phyloP scores from a whole-genome alignment of 2,329 filamentous ascomycete species.

The Ceratocystis cubensis region DNA sequence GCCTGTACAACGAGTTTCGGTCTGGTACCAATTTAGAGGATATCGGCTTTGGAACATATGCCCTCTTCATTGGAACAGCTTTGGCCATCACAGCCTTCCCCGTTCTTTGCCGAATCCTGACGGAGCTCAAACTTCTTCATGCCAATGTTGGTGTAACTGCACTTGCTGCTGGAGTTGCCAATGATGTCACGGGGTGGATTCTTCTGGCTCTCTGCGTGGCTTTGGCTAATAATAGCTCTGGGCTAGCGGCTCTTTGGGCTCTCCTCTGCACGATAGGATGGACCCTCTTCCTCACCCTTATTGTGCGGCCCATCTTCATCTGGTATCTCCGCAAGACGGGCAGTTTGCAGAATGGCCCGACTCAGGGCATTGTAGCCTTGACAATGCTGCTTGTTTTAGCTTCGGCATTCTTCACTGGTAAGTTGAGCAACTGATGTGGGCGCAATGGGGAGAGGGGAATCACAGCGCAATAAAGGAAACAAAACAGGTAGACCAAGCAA shows the following conservation, averaged over 20 bases:
- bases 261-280: slow-evolving; percentile 65
- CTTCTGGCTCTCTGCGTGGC: slow-evolving; percentile 86
- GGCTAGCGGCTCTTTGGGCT: slow-evolving; percentile 73
- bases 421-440: neutral
- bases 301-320: slow-evolving; percentile 60
- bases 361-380: slow-evolving; percentile 69
- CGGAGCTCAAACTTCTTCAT: slow-evolving; percentile 72
- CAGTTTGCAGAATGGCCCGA: slow-evolving; percentile 75
- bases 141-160: slow-evolving; percentile 81
- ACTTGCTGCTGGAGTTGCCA: slow-evolving; percentile 79
- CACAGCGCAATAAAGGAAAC: neutral
- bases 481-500: neutral
- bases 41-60: slow-evolving; percentile 44
- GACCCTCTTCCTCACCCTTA: slow-evolving; percentile 60
- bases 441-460: neutral
- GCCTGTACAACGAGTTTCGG: slow-evolving; percentile 63
- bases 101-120: slow-evolving; percentile 84
- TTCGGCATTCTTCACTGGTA: slow-evolving; percentile 67
- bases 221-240: slow-evolving; percentile 74
- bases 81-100: slow-evolving; percentile 87
- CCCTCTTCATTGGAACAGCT: slow-evolving; percentile 76
- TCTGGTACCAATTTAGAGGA: slow-evolving; percentile 30
- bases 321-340: slow-evolving; percentile 62
- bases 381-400: slow-evolving; percentile 67
- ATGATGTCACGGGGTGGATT: slow-evolving; percentile 73